phyloP scores from a whole-genome alignment of 208 protist species.

The Crithidia brevicula region DNA sequence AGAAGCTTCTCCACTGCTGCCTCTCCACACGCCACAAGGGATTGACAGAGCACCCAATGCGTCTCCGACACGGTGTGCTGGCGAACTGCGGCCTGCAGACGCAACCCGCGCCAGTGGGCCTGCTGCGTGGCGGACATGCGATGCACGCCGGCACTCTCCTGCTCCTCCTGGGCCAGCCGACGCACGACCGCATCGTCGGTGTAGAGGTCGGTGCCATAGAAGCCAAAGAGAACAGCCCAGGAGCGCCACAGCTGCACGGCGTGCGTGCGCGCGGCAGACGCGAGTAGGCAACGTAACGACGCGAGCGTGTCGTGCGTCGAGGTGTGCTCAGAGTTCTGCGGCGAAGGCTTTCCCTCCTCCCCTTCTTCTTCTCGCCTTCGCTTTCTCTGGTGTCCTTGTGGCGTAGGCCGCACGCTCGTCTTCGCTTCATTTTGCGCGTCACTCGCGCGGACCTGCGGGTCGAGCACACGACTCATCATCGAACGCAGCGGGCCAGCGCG shows the following conservation, averaged over 20 bases:
- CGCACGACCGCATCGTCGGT: conserved; percentile 12
- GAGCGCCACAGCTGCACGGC: conserved; percentile 29
- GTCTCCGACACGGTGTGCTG: conserved; percentile 34
- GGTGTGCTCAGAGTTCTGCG: no score
- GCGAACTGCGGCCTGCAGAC: conserved; percentile 1
- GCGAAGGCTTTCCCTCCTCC: no score
- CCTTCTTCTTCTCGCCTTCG: no score
- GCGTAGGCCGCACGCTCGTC: no score
- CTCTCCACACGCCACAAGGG: conserved; percentile 17
- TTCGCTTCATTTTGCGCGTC: no score
- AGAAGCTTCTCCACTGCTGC: not conserved
- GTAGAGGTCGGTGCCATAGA: conserved; percentile 31
- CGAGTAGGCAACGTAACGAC: conserved; percentile 1
- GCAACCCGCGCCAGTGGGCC: conserved; percentile 11
- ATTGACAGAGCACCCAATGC: conserved; percentile 25
- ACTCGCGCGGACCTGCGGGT: no score
- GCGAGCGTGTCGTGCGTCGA: conserved; percentile 9
- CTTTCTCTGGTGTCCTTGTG: no score
- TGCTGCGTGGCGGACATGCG: conserved; percentile 24
- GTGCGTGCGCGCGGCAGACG: conserved; percentile 3
- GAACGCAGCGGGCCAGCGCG: not conserved
- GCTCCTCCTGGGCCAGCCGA: conserved; percentile 17
- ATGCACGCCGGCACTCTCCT: conserved; percentile 12
- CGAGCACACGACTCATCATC: no score
- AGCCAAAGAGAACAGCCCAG: conserved; percentile 25